Conservation (phyloP, 768 basidiomycete genomes). For the Russula sp. region DNA sequence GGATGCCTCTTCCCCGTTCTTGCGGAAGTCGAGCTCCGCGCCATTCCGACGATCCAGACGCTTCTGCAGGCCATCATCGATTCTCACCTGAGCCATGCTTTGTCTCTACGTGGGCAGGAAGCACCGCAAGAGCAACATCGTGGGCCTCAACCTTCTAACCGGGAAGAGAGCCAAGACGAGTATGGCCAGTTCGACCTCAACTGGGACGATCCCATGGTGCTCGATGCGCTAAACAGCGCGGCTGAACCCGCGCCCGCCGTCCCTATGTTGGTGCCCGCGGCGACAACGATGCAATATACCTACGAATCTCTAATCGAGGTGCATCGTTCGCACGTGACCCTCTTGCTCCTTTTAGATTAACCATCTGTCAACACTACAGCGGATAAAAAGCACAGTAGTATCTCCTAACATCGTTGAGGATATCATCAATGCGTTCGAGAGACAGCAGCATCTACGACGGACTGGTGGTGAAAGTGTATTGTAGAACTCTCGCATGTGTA, state of each 20-base stretch:
- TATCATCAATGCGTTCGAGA: background rate
- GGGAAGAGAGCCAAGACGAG: slow-evolving; percentile 74
- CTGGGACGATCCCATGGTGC: slow-evolving; percentile 51
- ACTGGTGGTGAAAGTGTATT: background rate
- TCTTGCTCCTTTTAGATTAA: background rate
- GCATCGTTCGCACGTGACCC: background rate
- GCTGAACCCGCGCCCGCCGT: background rate
- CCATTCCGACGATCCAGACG: slow-evolving; percentile 6
- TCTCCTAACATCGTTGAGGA: slow-evolving; percentile 2
- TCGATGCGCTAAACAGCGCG: slow-evolving; percentile 33
- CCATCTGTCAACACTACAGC: background rate
- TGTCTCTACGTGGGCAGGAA: slow-evolving; percentile 29
- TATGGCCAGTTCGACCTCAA: slow-evolving; percentile 55
- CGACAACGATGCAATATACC: slow-evolving; percentile 7
- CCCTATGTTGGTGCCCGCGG: background rate
- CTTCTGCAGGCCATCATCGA: slow-evolving; percentile 37
- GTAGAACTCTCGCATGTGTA: background rate
- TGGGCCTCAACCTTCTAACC: slow-evolving; percentile 32
- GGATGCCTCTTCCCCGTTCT: slow-evolving; percentile 12
- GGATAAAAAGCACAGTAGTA: background rate
- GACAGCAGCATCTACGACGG: background rate
- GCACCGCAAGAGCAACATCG: slow-evolving; percentile 28
- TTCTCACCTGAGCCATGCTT: slow-evolving; percentile 43
- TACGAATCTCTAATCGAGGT: slow-evolving; percentile 10
- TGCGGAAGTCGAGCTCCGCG: slow-evolving; percentile 2